Evolutionary conservation across 192 early-diverging fungal species (phyloP), one percentile per base, ranked within the genome.

Genomic region (Lobosporangium transversale): DNA sequence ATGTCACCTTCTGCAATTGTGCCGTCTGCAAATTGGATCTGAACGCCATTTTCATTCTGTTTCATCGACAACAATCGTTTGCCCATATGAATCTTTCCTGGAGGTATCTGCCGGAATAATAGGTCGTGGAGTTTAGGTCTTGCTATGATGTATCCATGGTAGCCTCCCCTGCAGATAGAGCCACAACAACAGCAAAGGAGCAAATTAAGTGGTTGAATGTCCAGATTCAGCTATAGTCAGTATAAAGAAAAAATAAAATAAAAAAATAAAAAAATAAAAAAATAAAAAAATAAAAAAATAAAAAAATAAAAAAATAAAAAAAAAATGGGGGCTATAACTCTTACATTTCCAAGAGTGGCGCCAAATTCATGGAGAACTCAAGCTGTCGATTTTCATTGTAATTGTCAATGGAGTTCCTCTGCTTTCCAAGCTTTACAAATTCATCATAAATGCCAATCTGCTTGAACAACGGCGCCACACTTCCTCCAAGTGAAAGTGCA

Each of bases 41-140:
- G 21, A 10, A 64, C 55, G 3, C 60, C 62, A 5, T 45, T 3
- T 8, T 58, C 31, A 48, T 53, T 53, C 37, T 68, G 47, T 14
- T 53, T 37, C 6, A 60, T 5, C 0, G 66, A 68, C 7, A 68
- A 20, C 14, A 68, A 17, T n/a, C 50, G 42, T 15, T 68, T 68
- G 11, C 55, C 27, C 27, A 53, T 30, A 4, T 58, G 57, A 32
- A 68, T 58, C 30, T 33, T 43, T 17, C 40, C 49, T 5, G 29
- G 2, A 6, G 60, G 60, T 14, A 62, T 32, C 20, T 35, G 44
- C 7, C 47, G 31, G 2, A 7, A 18, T 1, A 61, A 12, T 8
- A 61, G 6, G 26, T 61, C 47, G 10, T 61, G 35, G 1, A 61
- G 8, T n/a, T 32, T 21, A 12, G 58, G 29, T 23, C 27, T 11